Evolutionary conservation across 2,329 filamentous ascomycete genomes (phyloP), one percentile per base, ranked within the genome.

Genomic region (Ceratocystis variospora): DNA sequence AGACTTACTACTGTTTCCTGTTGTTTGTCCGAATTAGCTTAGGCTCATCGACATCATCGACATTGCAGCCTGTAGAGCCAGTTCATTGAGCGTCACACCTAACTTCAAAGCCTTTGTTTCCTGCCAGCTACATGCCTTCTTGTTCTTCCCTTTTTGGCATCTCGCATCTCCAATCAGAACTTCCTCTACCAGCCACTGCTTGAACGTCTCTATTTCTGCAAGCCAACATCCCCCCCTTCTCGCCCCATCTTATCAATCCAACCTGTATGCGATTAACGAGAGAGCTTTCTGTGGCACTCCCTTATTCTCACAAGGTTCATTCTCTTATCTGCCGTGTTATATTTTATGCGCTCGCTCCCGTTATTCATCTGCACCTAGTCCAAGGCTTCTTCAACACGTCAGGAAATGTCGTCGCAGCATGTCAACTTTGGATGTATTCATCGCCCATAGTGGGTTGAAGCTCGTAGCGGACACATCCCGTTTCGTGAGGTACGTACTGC

Each of bases 381-480:
- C 50, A 44, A 50, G 48, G 45, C 12, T 41, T 31, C 28, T 22
- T 53, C 19, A 31, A 55, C 45, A 31, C 22, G 31, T 17, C 41
- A n/a, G 67, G 67, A 63, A 63, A 68, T 68, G 67, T 63, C 55
- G 67, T 61, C 61, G 61, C 61, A 44, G 57, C 28, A 64, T 68
- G 63, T 41, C 67, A 28, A 50, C 46, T 33, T 66, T 93, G 75
- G 86, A 90, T 79, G 87, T 96, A 77, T 89, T 90, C 80, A 87
- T 96, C 75, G 91, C 90, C 82, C 92, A 96, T 79, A 91, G 89
- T 77, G 93, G 93, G 80, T 87, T 90, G 81, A 87, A 87, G 78
- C 82, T 96, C 74, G 82, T 86, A 75, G 83, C 89, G 75, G 89
- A 96, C 78, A 84, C 87, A 71, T 81, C 86, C 70, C 83, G 85